phyloP scores from a whole-genome alignment of 2,329 filamentous ascomycete species.

The Shiraia bambusicola region DNA sequence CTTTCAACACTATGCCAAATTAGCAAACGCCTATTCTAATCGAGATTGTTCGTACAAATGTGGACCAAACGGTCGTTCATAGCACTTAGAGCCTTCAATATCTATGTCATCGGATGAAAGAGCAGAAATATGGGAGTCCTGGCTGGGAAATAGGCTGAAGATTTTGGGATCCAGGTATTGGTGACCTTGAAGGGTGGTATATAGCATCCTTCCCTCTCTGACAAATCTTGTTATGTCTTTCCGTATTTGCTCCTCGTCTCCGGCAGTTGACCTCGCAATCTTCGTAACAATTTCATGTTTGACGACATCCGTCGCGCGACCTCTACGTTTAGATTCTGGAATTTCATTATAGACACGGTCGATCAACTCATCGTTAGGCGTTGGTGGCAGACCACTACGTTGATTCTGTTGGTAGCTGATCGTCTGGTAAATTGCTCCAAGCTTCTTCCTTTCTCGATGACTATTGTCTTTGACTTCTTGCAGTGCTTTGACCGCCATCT shows the following conservation, averaged over 20 bases:
- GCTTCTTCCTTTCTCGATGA: constrained; percentile 1
- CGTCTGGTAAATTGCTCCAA: constrained; percentile 1
- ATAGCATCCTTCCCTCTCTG: constrained; percentile 4
- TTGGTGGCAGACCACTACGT: constrained; percentile 1
- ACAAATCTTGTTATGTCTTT: constrained; percentile 7
- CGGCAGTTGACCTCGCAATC: neutral
- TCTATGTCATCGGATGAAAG: no score
- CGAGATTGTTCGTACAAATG: no score
- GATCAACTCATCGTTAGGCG: constrained; percentile 1
- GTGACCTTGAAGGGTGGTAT: constrained; percentile 4
- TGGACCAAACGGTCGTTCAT: no score
- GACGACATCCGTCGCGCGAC: constrained; percentile 2
- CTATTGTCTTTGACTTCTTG: constrained; percentile 1
- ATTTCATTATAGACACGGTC: constrained; percentile 2
- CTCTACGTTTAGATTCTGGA: neutral
- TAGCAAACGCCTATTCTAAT: neutral
- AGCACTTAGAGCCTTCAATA: no score
- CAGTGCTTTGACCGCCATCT: constrained; percentile 6
- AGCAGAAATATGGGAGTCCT: neutral
- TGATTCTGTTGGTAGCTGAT: constrained; percentile 5
- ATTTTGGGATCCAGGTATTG: constrained; percentile 1
- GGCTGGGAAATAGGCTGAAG: constrained; percentile 8
- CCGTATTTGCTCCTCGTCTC: neutral
- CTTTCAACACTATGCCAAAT: constrained; percentile 8
- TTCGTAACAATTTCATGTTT: constrained; percentile 7